Percentiles rank a stretch among this genome's conserved stretches.
Conservation (phyloP, 164 flowering plant genomes). For the Magnolia sinica region DNA sequence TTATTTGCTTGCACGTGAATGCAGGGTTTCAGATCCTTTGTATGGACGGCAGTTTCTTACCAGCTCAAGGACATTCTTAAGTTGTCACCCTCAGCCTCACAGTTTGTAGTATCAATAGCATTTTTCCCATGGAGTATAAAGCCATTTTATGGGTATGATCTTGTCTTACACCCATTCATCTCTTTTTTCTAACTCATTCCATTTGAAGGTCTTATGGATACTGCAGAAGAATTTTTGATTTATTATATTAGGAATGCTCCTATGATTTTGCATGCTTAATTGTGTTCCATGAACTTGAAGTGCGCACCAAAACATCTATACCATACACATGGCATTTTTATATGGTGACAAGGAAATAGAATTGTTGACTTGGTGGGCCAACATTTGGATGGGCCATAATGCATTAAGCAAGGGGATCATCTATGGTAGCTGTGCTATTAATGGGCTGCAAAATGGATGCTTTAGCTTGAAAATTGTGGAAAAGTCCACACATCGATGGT, state of each 20-base stretch:
- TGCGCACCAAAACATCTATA: neutral
- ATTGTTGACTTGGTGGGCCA: too few species aligned
- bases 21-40: slow-evolving; percentile 93
- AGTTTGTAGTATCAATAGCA: slow-evolving; percentile 66
- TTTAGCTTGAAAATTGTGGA: too few species aligned
- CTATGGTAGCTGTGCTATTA: neutral
- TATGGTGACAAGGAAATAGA: neutral
- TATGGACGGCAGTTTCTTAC: slow-evolving; percentile 93
- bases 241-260: neutral
- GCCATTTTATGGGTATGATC: slow-evolving; percentile 74
- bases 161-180: neutral
- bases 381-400: too few species aligned
- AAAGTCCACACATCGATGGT: too few species aligned
- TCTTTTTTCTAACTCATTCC: neutral
- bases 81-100: slow-evolving; percentile 90
- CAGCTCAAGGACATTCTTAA: slow-evolving; percentile 80
- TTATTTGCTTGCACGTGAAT: slow-evolving; percentile 4
- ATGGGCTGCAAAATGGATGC: neutral
- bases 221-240: neutral
- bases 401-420: neutral
- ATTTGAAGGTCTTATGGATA: neutral
- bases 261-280: neutral
- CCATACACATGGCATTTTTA: neutral
- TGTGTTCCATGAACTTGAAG: neutral
- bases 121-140: slow-evolving; percentile 91